Base-by-base conservation (phyloP, 2,329 filamentous ascomycete species). In the Sarocladium brachiariae region DNA sequence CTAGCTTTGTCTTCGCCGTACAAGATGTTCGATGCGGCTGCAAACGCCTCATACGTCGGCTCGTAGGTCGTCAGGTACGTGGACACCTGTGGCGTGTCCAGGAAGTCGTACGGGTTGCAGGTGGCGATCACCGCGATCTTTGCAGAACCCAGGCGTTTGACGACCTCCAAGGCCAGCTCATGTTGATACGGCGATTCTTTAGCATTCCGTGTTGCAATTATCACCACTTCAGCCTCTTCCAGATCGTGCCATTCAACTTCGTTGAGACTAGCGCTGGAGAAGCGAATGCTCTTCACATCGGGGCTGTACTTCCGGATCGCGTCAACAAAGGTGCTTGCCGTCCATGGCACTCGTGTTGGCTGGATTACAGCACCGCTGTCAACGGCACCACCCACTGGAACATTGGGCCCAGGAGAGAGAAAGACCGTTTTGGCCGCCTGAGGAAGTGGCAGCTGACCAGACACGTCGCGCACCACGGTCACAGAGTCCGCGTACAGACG, bases 51-150 rank as follows among this genome's bases (percentile, higher is more conserved):
- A 10, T 57, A 50, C 2, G 59, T 61, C 5, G 59, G 59, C 50
- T 61, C 59, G 45, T 61, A 61, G 18, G 60, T 55, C 2, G 55
- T 56, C 38, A 60, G 34, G 30, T 59, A 58, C 2, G 58, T 61
- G 50, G 50, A 37, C 5, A 60, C 50, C 13, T 57, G 51, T 11
- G 7, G 7, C 11, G 57, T 54, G 10, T 61, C 56, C 11, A 61
- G 14, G 21, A 61, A 61, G 25, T 61, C 59, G 34, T 61, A 61
- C 3, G 59, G 59, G 3, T 54, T 56, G 45, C 59, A 61, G 8
- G 58, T 61, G 1, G 58, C 58, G 35, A 61, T 50, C 9, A 53
- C 52, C n/a, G 59, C 46, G 7, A 57, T n/a, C 4, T 50, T 48
- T n/a, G 43, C 50, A 5, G 31, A 34, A 4, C n/a, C 31, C 18